phyloP scores from a whole-genome alignment of 768 basidiomycete genomes.

The Rhodotorula graminis region DNA sequence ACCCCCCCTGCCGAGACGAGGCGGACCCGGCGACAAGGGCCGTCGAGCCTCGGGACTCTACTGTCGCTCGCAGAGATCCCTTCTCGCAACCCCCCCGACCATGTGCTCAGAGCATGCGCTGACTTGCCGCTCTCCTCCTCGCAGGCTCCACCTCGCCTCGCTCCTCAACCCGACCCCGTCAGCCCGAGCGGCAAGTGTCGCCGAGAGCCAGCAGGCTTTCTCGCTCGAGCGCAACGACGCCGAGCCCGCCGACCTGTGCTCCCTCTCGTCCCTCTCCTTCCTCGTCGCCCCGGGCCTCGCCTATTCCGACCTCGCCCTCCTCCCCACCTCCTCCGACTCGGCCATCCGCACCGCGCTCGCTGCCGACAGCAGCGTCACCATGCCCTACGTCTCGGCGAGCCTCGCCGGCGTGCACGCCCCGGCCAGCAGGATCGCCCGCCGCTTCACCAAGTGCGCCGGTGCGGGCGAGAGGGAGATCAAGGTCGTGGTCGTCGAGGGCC shows the following conservation, averaged over 20 bases:
- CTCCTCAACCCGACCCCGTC: neutral
- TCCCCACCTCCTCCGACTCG: conserved; percentile 7
- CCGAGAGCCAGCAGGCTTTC: conserved; percentile 6
- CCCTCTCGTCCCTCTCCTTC: conserved; percentile 22
- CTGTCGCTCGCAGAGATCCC: too few relatives aligned
- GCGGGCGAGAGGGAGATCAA: conserved; percentile 7
- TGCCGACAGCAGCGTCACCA: neutral
- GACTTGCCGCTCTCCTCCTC: neutral
- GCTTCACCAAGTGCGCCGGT: neutral
- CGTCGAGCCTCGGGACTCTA: too few relatives aligned
- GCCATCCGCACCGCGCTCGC: conserved; percentile 1
- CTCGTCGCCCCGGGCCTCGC: conserved; percentile 25
- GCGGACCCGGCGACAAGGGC: too few relatives aligned
- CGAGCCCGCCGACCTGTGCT: conserved; percentile 9
- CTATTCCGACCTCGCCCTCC: conserved; percentile 30
- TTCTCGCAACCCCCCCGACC: neutral
- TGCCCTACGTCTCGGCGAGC: conserved; percentile 5
- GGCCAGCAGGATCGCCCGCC: neutral
- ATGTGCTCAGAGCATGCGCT: too few relatives aligned
- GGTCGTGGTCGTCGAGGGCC: neutral
- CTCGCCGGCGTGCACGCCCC: neutral
- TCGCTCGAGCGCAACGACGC: neutral
- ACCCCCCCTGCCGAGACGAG: neutral
- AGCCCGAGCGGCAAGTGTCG: neutral
- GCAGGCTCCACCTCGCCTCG: neutral